These are phyloP conservation scores for Samsoniella hepiali DNA, from an alignment of 2,329 filamentous ascomycete species.

Conservation along the genomic window DNA sequence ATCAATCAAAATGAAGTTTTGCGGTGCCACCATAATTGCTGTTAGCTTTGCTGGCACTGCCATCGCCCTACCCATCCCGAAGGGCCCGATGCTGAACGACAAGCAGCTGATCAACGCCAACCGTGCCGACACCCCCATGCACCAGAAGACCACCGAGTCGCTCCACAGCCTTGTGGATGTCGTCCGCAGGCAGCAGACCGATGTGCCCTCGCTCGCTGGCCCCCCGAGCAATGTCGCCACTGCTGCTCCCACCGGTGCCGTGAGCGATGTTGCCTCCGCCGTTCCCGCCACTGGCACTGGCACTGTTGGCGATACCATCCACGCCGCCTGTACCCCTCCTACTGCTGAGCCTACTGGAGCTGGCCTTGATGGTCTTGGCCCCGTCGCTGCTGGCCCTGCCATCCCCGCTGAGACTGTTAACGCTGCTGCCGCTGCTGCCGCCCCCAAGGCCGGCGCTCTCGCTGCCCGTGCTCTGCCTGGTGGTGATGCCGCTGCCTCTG, in stretches of 20 bases:
- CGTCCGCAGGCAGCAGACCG: not conserved
- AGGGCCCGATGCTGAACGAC: constrained; percentile 4
- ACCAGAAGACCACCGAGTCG: not conserved
- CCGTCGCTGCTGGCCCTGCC: not conserved
- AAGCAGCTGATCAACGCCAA: constrained; percentile 3
- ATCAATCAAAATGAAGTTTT: constrained; percentile 13
- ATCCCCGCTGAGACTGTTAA: not conserved
- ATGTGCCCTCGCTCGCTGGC: constrained; percentile 8
- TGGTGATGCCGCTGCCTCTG: not conserved
- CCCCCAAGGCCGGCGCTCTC: not conserved
- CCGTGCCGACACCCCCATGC: not conserved
- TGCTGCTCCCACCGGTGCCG: not conserved
- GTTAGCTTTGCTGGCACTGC: constrained; percentile 12
- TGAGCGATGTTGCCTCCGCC: not conserved
- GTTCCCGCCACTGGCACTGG: not conserved
- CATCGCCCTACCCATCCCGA: constrained; percentile 4
- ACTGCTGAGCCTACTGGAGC: not conserved
- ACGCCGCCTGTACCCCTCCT: not conserved
- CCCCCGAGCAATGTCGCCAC: not conserved
- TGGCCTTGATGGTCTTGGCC: not conserved
- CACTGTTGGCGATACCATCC: not conserved
- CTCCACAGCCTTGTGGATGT: constrained; percentile 4
- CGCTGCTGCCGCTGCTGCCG: not conserved
- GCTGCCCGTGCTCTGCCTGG: too few relatives aligned
- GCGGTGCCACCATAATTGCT: not conserved